A percentile compares a stretch with the other conserved stretches of the same genome.
These are phyloP conservation scores for Amanita rimosa DNA, from an alignment of 768 basidiomycete genomes.

Conservation along the genomic window DNA sequence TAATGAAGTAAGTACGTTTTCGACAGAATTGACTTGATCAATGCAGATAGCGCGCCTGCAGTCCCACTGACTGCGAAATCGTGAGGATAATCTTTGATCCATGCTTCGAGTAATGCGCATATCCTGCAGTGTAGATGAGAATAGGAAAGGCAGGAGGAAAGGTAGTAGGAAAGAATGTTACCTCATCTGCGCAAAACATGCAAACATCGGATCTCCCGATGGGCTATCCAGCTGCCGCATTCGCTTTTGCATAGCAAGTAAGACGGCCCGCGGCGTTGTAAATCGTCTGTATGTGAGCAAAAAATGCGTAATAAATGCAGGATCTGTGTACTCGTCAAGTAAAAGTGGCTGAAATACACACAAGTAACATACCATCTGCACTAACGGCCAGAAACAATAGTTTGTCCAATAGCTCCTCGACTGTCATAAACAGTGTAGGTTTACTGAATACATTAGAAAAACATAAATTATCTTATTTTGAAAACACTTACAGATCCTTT, in stretches of 20 bases:
- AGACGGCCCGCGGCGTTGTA: slow-evolving; percentile 62
- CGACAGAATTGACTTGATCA: slow-evolving; percentile 68
- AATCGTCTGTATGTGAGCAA: slow-evolving; percentile 79
- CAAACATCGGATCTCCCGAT: slow-evolving; percentile 73
- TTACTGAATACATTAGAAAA: slow-evolving; percentile 19
- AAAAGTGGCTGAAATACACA: not conserved
- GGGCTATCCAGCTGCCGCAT: slow-evolving; percentile 69
- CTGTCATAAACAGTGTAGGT: slow-evolving; percentile 59
- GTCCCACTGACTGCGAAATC: slow-evolving; percentile 77
- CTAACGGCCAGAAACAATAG: slow-evolving; percentile 75
- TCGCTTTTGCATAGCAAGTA: slow-evolving; percentile 83
- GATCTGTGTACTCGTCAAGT: slow-evolving; percentile 33
- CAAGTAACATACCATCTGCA: slow-evolving; percentile 52
- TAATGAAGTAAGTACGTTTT: slow-evolving; percentile 81
- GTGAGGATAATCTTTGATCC: slow-evolving; percentile 65
- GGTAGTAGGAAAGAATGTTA: slow-evolving; percentile 14
- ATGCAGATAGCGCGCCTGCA: slow-evolving; percentile 56
- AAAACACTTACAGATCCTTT: slow-evolving; percentile 40
- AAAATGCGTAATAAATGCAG: slow-evolving; percentile 69
- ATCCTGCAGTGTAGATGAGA: slow-evolving; percentile 35
- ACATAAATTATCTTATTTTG: slow-evolving; percentile 2
- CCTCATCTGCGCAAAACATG: slow-evolving; percentile 86
- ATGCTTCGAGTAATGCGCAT: slow-evolving; percentile 66
- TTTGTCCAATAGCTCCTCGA: slow-evolving; percentile 76
- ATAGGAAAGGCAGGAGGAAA: slow-evolving; percentile 3